A percentile compares a stretch with the other conserved stretches of the same genome.
These are phyloP conservation scores for Phytopythium helicoides DNA, from an alignment of 352 stramenopile genomes.

Conservation along the genomic window DNA sequence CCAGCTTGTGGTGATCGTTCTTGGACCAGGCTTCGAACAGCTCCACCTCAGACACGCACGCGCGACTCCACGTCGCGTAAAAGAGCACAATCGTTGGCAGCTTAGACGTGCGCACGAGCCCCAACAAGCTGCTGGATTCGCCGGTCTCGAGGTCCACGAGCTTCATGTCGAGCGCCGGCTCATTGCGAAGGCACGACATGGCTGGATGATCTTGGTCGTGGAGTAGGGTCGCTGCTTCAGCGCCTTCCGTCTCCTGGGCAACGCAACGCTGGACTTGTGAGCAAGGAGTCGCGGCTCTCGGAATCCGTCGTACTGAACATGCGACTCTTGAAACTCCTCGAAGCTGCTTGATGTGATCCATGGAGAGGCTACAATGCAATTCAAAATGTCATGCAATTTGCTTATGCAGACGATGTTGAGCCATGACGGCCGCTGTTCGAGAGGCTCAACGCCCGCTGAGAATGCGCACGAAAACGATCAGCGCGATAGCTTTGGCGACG, in stretches of 20 bases:
- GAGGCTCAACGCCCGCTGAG: conserved; percentile 25
- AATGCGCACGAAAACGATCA: conserved; percentile 37
- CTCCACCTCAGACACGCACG: conserved; percentile 49
- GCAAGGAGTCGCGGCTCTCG: no score
- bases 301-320: no score
- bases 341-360: no score
- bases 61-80: conserved; percentile 65
- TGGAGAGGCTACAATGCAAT: no score
- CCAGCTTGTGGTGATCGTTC: conserved; percentile 31
- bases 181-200: conserved; percentile 54
- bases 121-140: conserved; percentile 26
- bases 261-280: no score
- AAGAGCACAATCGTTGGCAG: conserved; percentile 51
- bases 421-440: conserved; percentile 5
- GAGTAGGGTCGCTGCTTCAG: no score
- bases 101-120: conserved; percentile 29
- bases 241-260: no score
- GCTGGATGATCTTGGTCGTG: neutral
- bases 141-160: conserved; percentile 56
- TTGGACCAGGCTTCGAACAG: conserved; percentile 60
- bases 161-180: conserved; percentile 38
- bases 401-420: neutral
- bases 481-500: conserved; percentile 54
- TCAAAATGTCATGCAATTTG: no score
- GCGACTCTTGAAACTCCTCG: no score